Evolutionary conservation across 805 yeast species (phyloP).

Genomic region (Sungouiozyma intestinalis): DNA sequence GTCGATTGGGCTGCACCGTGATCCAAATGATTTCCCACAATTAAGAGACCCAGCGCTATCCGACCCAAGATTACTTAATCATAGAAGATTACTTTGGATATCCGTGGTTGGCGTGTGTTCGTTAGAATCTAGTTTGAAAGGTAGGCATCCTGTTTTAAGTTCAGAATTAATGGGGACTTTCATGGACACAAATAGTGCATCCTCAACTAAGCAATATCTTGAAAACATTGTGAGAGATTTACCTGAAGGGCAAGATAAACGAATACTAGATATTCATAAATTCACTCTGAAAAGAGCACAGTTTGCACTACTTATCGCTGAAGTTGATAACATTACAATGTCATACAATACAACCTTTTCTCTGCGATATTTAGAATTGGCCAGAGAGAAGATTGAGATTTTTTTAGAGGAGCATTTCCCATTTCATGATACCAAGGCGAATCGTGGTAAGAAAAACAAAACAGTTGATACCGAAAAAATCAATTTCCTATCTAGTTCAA

Average conservation of each 20-base stretch:
- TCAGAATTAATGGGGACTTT: constrained; percentile 12
- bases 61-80: constrained; percentile 17
- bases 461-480: not conserved
- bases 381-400: constrained; percentile 13
- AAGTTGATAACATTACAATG: constrained; percentile 20
- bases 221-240: constrained; percentile 15
- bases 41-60: constrained; percentile 10
- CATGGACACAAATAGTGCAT: constrained; percentile 12
- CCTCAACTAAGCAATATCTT: constrained; percentile 12
- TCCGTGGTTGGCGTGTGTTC: constrained; percentile 17
- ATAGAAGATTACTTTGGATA: constrained; percentile 26
- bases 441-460: not conserved
- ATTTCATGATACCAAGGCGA: constrained; percentile 3
- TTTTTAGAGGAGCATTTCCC: constrained; percentile 16
- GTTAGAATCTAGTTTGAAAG: constrained; percentile 24
- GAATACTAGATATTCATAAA: constrained; percentile 14
- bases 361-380: constrained; percentile 12
- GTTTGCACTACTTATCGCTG: constrained; percentile 17
- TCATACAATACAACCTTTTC: constrained; percentile 16
- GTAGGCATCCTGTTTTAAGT: constrained; percentile 19
- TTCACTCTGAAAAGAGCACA: constrained; percentile 18
- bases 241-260: constrained; percentile 5
- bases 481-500: constrained; percentile 6
- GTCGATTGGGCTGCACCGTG: constrained; percentile 27
- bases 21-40: constrained; percentile 23